A percentile compares a stretch with the other conserved stretches of the same genome.
phyloP scores from a whole-genome alignment of 495 filamentous ascomycete species.

The Aspergillus saccharolyticus region DNA sequence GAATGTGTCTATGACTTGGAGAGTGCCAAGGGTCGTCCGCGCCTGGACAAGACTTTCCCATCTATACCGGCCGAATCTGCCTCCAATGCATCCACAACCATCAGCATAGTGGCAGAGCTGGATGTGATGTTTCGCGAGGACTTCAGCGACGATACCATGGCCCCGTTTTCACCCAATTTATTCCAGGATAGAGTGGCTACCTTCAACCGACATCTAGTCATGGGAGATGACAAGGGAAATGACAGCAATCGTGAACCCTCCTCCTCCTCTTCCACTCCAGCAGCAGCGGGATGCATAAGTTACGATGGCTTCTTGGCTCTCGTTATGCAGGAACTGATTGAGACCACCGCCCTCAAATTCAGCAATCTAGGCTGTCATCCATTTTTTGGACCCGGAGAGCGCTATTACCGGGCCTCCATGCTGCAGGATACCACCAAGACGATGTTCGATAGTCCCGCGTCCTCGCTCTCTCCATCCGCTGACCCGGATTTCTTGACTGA shows the following conservation, averaged over 20 bases:
- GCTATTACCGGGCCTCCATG: not conserved
- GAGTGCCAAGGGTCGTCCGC: conserved; percentile 2
- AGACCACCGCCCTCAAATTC: not conserved
- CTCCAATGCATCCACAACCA: not conserved
- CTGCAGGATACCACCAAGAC: not conserved
- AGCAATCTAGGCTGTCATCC: not conserved
- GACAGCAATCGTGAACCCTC: not conserved
- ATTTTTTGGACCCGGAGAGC: not conserved
- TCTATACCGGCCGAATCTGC: not conserved
- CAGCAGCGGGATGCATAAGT: not conserved
- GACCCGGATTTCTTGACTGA: not conserved
- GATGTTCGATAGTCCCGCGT: not conserved
- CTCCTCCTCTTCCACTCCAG: no score
- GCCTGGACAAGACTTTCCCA: not conserved
- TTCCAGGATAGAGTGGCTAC: not conserved
- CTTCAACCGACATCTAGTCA: not conserved
- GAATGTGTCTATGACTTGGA: conserved; percentile 7
- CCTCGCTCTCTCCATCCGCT: no score
- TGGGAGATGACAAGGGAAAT: not conserved
- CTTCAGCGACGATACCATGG: not conserved
- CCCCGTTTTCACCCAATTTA: not conserved
- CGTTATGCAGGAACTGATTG: conserved; percentile 7
- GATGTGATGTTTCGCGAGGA: not conserved
- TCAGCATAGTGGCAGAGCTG: not conserved
- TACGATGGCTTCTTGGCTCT: conserved; percentile 5